A percentile compares a stretch with the other conserved stretches of the same genome.
Evolutionary conservation across 2,329 filamentous ascomycete species (phyloP).

Genomic region (Penicillium concentricum): DNA sequence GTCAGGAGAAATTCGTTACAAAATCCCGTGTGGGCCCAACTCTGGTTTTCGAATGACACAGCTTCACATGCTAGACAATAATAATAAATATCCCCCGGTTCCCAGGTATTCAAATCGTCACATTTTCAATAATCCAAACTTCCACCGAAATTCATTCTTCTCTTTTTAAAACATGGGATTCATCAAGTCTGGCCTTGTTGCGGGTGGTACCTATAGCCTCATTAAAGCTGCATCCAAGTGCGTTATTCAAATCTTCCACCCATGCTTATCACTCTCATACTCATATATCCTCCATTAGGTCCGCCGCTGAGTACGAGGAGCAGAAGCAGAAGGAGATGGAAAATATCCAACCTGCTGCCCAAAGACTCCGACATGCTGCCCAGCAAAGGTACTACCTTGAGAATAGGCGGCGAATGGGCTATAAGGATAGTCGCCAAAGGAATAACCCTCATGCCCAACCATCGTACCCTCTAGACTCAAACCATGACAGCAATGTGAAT

Average conservation of each 20-base stretch:
- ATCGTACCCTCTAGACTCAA: neutral
- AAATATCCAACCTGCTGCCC: neutral
- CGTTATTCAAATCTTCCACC: neutral
- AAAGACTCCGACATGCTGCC: neutral
- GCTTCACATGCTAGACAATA: neutral
- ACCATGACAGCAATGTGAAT: neutral
- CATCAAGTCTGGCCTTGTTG: constrained; percentile 5
- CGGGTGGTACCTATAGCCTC: constrained; percentile 5
- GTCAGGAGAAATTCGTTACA: neutral
- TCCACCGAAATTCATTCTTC: neutral
- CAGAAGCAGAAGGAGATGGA: neutral
- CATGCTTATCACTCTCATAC: neutral
- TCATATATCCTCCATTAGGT: neutral
- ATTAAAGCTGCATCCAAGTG: constrained; percentile 13
- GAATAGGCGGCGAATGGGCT: neutral
- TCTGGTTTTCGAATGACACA: no score
- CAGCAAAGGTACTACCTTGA: neutral
- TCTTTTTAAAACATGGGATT: constrained; percentile 6
- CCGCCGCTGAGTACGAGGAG: neutral
- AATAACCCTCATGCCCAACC: neutral
- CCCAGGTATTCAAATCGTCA: neutral
- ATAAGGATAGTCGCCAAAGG: neutral
- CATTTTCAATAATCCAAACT: neutral
- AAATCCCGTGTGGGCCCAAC: neutral
- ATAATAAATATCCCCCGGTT: neutral